Evolutionary conservation across 2,329 filamentous ascomycete genomes (phyloP).

Genomic region (Pyrenophora tritici-repentis): DNA sequence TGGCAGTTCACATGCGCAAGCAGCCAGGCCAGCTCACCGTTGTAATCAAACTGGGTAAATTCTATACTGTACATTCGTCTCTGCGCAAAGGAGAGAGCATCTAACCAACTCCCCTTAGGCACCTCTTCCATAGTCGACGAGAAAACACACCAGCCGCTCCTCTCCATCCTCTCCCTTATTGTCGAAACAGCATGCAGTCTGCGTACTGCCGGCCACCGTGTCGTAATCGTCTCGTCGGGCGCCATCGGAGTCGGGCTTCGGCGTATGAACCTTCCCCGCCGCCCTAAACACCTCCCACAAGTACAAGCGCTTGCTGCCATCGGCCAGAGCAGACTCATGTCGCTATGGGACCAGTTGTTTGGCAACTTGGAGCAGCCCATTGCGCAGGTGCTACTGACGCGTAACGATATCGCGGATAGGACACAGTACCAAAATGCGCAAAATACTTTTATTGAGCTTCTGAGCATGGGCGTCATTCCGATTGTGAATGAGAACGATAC

Average conservation of each 20-base stretch:
- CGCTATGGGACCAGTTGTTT: constrained; percentile 93
- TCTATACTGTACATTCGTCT: constrained; percentile 31
- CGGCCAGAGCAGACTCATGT: constrained; percentile 92
- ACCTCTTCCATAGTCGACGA: constrained; percentile 99
- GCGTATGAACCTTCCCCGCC: constrained; percentile 83
- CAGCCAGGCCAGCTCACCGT: constrained; percentile 65
- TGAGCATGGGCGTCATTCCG: constrained; percentile 94
- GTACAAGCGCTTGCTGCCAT: constrained; percentile 95
- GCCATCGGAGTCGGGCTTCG: constrained; percentile 93
- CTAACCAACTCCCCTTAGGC: constrained; percentile 61
- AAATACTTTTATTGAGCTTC: constrained; percentile 86
- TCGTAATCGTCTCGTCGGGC: constrained; percentile 95
- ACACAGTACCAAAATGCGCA: constrained; percentile 96
- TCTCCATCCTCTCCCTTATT: constrained; percentile 88
- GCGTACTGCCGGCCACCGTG: constrained; percentile 86
- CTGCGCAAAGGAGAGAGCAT: constrained; percentile 24
- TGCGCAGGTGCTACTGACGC: constrained; percentile 89
- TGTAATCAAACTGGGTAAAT: constrained; percentile 83
- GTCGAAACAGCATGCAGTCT: constrained; percentile 91
- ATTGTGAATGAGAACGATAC: constrained; percentile 99
- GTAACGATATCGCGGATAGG: constrained; percentile 95
- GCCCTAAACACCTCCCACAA: constrained; percentile 87
- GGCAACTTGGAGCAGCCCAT: constrained; percentile 85
- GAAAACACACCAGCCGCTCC: constrained; percentile 86
- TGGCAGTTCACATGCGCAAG: constrained; percentile 56